A percentile compares a stretch with the other conserved stretches of the same genome.
Conservation (phyloP, 805 yeast genomes). For the Torulaspora indica region DNA sequence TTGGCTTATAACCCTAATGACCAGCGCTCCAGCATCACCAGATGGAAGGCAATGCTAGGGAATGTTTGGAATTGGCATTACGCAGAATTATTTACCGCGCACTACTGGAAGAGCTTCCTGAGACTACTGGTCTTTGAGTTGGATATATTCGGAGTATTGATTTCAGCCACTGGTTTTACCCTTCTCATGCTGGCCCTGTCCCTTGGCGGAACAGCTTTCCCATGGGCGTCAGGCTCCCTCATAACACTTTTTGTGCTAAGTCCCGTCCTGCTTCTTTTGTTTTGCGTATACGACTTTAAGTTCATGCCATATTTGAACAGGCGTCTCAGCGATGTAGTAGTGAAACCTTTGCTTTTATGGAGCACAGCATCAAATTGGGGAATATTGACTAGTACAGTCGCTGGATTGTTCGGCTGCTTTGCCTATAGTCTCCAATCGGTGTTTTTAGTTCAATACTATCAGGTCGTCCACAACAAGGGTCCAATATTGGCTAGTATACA, state of each 20-base stretch:
- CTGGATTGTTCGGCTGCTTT: conserved; percentile 15
- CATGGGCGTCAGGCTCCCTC: conserved; percentile 50
- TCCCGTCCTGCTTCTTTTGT: conserved; percentile 38
- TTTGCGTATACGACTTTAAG: conserved; percentile 45
- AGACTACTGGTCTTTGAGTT: conserved; percentile 11
- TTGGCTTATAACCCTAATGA: conserved; percentile 17
- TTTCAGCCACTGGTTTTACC: conserved; percentile 20
- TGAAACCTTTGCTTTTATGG: conserved; percentile 17
- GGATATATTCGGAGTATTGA: conserved; percentile 23
- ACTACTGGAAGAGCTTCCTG: neutral
- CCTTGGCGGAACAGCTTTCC: conserved; percentile 51
- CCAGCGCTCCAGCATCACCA: neutral
- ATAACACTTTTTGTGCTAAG: conserved; percentile 44
- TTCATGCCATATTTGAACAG: neutral
- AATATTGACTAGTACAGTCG: conserved; percentile 15
- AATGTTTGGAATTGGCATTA: neutral
- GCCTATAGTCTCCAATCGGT: conserved; percentile 22
- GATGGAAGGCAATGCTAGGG: neutral
- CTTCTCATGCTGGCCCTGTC: conserved; percentile 24
- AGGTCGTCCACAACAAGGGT: conserved; percentile 20
- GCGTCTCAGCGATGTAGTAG: neutral
- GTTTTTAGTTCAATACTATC: conserved; percentile 27
- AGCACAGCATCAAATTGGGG: conserved; percentile 12
- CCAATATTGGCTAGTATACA: conserved; percentile 25
- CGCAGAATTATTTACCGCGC: neutral